These are phyloP conservation scores for Clitocybe nebularis DNA, from an alignment of 1,284 basidiomycete species.

Conservation along the genomic window DNA sequence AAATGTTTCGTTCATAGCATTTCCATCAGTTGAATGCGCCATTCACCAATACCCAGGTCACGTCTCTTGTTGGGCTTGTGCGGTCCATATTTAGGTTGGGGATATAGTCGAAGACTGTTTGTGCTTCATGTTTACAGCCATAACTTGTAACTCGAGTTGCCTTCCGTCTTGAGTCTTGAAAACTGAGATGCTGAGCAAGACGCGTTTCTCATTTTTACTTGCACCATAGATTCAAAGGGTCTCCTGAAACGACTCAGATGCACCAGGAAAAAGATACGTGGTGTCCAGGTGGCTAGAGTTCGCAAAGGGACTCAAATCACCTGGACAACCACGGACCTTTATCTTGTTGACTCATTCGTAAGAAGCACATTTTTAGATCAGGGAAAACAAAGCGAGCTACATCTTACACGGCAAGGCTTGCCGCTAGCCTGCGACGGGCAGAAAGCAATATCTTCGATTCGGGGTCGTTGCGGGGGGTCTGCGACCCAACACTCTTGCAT, in stretches of 20 bases:
- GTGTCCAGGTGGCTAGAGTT: slow-evolving; percentile 5
- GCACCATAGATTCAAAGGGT: too few species aligned
- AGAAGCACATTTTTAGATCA: slow-evolving; percentile 9
- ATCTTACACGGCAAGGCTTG: slow-evolving; percentile 3
- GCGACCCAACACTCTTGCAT: slow-evolving; percentile 17
- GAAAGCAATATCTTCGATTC: slow-evolving; percentile 9
- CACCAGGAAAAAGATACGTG: slow-evolving; percentile 22
- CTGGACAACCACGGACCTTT: slow-evolving; percentile 18
- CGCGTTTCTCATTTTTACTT: too few species aligned
- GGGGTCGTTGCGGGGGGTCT: slow-evolving; percentile 13
- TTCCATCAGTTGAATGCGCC: too few species aligned
- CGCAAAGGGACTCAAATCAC: background rate
- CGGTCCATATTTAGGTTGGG: too few species aligned
- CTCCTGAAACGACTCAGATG: slow-evolving; percentile 19
- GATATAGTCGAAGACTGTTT: too few species aligned
- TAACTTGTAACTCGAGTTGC: too few species aligned
- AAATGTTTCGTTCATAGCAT: too few species aligned
- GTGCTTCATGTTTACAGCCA: too few species aligned
- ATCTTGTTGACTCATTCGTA: slow-evolving; percentile 23
- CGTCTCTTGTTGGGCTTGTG: too few species aligned
- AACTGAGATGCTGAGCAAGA: too few species aligned
- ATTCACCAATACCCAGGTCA: too few species aligned
- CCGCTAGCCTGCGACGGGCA: background rate
- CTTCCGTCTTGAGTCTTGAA: too few species aligned
- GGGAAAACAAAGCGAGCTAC: background rate